A percentile compares a stretch with the other conserved stretches of the same genome.
Conservation (phyloP, 1,284 basidiomycete genomes). For the Malassezia vespertilionis region DNA sequence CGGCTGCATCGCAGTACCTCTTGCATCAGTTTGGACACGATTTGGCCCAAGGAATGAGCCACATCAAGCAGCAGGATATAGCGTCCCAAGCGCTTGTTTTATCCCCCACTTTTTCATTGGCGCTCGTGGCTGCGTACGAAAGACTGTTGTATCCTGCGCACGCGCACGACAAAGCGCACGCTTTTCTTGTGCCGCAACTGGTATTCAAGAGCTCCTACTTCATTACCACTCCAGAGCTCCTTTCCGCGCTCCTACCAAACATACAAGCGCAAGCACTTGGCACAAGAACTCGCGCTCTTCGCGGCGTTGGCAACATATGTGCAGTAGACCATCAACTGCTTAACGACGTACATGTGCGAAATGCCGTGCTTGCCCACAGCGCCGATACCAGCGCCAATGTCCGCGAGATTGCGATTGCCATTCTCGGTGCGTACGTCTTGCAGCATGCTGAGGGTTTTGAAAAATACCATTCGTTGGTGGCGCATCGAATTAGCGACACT, state of each 20-base stretch:
- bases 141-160: no score
- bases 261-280: constrained; percentile 28
- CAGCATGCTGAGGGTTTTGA: constrained; percentile 70
- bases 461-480: constrained; percentile 73
- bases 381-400: constrained; percentile 82
- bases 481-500: constrained; percentile 79
- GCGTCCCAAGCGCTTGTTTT: neutral
- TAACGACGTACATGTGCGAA: constrained; percentile 18
- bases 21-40: constrained; percentile 31
- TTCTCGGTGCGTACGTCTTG: constrained; percentile 88
- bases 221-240: constrained; percentile 21
- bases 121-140: neutral
- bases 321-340: constrained; percentile 28
- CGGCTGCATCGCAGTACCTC: constrained; percentile 22
- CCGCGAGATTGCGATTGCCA: constrained; percentile 84
- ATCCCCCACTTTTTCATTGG: neutral
- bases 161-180: constrained; percentile 18
- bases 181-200: constrained; percentile 20
- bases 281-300: constrained; percentile 34
- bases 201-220: constrained; percentile 25
- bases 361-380: constrained; percentile 71
- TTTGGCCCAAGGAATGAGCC: no score
- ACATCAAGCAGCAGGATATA: no score
- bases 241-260: constrained; percentile 24
- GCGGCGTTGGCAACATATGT: constrained; percentile 29